Percentiles rank a stretch among this genome's conserved stretches.
phyloP scores from a whole-genome alignment of 148 eudicot species.

The Camellia japonica region DNA sequence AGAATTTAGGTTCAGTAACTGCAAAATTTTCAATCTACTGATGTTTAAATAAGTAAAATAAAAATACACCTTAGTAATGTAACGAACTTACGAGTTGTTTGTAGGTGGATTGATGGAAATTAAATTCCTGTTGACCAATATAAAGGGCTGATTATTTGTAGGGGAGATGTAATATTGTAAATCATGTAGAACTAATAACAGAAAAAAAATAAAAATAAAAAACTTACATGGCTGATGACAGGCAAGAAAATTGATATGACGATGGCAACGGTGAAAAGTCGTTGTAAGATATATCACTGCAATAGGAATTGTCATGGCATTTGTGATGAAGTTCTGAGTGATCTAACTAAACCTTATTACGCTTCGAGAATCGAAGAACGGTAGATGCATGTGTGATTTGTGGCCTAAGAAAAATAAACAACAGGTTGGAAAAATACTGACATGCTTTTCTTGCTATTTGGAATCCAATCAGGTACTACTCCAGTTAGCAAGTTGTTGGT shows the following conservation, averaged over 20 bases:
- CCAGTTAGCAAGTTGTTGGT: constrained; percentile 56
- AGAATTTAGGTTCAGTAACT: not conserved
- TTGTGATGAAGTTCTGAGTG: not conserved
- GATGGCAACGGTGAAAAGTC: constrained; percentile 39
- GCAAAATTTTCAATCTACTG: not conserved
- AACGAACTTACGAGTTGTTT: constrained; percentile 44
- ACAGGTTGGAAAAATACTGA: constrained; percentile 25
- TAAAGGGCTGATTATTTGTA: not conserved
- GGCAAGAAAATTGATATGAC: constrained; percentile 38
- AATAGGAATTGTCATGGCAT: constrained; percentile 3
- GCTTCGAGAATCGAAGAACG: not conserved
- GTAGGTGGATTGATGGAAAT: constrained; percentile 45
- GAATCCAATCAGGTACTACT: constrained; percentile 51
- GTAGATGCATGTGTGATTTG: constrained; percentile 7
- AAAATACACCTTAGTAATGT: not conserved
- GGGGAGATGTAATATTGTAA: not conserved
- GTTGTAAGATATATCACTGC: constrained; percentile 86
- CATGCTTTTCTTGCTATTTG: constrained; percentile 28
- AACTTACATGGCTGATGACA: constrained; percentile 48
- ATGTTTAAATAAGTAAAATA: not conserved
- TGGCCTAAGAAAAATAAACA: not conserved
- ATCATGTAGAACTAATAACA: not conserved
- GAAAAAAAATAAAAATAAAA: not conserved
- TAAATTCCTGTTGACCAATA: constrained; percentile 48
- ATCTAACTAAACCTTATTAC: not conserved